Conservation (phyloP, 345 rosid species). For the Rhodamnia rubescens region DNA sequence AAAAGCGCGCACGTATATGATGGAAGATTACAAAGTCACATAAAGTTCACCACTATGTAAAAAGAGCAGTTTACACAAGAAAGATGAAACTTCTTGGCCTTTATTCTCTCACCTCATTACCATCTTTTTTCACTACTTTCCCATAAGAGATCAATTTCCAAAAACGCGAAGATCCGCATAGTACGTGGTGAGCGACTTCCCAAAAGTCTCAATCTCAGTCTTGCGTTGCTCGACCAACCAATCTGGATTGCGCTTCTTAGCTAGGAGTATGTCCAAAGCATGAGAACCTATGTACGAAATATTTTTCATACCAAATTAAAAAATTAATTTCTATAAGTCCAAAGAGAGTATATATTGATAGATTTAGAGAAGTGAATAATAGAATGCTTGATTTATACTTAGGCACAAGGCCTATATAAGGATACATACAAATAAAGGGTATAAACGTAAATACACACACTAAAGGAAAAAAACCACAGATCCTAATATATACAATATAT, state of each 20-base stretch:
- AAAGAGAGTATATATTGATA: neutral
- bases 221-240: conserved; percentile 20
- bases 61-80: neutral
- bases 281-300: conserved; percentile 17
- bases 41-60: neutral
- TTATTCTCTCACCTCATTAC: neutral
- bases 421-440: too few species aligned
- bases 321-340: neutral
- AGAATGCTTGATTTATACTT: too few species aligned
- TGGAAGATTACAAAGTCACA: too few species aligned
- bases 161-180: conserved; percentile 1
- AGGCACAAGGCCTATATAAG: too few species aligned
- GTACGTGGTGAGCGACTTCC: conserved; percentile 11
- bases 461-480: too few species aligned
- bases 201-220: conserved; percentile 5
- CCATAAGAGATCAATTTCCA: neutral
- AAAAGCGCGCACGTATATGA: too few species aligned
- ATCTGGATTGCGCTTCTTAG: conserved; percentile 5
- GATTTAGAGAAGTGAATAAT: too few species aligned
- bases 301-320: neutral
- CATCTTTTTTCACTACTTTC: neutral
- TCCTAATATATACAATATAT: too few species aligned
- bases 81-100: neutral
- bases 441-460: too few species aligned
- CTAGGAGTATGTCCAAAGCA: conserved; percentile 12